Percentiles rank a stretch among this genome's conserved stretches.
These are phyloP conservation scores for Fusarium robinianum DNA, from an alignment of 2,329 filamentous ascomycete genomes.

Conservation along the genomic window DNA sequence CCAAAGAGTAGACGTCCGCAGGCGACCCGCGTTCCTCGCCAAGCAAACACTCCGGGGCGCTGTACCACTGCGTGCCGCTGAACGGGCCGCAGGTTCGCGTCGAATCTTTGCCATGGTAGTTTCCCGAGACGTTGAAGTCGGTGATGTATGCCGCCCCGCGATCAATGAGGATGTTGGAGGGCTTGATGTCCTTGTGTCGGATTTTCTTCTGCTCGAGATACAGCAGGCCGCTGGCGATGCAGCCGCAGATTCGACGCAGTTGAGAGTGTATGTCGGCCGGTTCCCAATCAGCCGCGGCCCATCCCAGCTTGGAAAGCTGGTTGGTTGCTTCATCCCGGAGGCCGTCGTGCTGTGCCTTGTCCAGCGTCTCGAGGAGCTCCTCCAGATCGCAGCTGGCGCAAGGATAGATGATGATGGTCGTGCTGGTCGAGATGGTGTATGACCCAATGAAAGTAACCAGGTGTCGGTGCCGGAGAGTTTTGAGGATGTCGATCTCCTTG, in stretches of 20 bases:
- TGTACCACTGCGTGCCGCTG: no score
- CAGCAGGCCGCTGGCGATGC: not conserved
- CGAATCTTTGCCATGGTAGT: no score
- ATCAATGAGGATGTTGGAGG: not conserved
- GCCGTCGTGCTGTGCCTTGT: not conserved
- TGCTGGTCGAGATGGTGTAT: not conserved
- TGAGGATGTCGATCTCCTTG: not conserved
- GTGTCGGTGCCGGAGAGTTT: not conserved
- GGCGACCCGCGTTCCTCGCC: no score
- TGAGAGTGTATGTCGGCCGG: no score
- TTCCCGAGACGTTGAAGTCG: no score
- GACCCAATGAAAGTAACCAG: conserved; percentile 2
- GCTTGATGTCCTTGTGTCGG: conserved; percentile 4
- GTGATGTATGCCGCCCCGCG: no score
- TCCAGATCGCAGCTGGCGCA: not conserved
- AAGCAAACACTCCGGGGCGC: no score
- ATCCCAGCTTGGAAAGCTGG: no score
- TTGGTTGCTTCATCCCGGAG: no score
- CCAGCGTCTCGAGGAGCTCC: not conserved
- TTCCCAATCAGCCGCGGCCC: no score
- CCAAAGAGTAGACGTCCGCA: no score
- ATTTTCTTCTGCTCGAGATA: conserved; percentile 1
- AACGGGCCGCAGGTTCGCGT: not conserved
- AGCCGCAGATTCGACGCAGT: not conserved
- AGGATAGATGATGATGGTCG: not conserved